Conservation (phyloP, 148 eudicot genomes). For the Persicaria tinctoria region DNA sequence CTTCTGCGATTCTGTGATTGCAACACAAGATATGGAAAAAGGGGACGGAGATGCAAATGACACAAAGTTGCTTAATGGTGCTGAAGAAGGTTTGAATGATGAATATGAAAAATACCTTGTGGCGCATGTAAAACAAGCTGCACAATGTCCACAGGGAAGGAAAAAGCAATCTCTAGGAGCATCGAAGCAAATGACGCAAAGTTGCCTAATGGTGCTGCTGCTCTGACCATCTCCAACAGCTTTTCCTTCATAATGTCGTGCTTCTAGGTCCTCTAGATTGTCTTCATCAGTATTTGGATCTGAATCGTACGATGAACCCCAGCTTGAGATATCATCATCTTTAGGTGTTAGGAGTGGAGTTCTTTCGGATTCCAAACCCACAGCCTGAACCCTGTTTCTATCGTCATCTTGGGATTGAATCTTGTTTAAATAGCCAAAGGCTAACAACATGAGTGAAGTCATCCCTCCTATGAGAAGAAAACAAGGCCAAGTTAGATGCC, state of each 20-base stretch:
- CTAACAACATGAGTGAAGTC: constrained; percentile 41
- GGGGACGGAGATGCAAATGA: too few species aligned
- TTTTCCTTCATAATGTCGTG: constrained; percentile 29
- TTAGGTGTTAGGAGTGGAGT: constrained; percentile 53
- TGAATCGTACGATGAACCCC: constrained; percentile 75
- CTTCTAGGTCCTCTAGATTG: constrained; percentile 32
- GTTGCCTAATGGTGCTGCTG: constrained; percentile 31
- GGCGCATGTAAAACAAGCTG: constrained; percentile 72
- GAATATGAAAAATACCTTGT: constrained; percentile 33
- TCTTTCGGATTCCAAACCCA: constrained; percentile 34
- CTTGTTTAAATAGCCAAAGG: constrained; percentile 34
- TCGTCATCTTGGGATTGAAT: constrained; percentile 27
- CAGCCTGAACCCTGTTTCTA: constrained; percentile 24
- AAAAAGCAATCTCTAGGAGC: constrained; percentile 86
- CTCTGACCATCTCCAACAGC: constrained; percentile 33
- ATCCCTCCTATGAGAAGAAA: constrained; percentile 44
- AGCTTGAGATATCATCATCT: constrained; percentile 62
- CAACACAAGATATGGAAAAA: neutral
- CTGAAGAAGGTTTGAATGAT: too few species aligned
- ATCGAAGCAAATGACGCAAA: constrained; percentile 80
- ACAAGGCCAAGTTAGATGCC: neutral
- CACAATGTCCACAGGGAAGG: constrained; percentile 88
- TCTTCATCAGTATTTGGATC: constrained; percentile 56
- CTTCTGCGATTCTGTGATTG: constrained; percentile 53
- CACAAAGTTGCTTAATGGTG: too few species aligned